Evolutionary conservation across 305 asterid genomes (phyloP).

Genomic region (Stenogyne calaminthoides): DNA sequence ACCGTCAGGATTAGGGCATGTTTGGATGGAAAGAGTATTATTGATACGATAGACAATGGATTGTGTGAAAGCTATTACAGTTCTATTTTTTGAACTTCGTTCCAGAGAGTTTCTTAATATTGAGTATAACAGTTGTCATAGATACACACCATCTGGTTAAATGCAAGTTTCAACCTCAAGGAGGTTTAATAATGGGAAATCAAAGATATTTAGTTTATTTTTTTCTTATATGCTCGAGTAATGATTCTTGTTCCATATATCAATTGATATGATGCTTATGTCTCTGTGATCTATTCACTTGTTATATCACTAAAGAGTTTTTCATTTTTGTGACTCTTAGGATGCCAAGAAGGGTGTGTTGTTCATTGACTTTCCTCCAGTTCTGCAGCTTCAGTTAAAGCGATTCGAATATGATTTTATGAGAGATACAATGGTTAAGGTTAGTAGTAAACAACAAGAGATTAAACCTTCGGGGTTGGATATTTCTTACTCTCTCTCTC

Average conservation of each 20-base stretch:
- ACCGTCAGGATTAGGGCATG: neutral
- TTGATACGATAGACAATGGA: conserved; percentile 25
- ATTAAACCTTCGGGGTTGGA: conserved; percentile 1
- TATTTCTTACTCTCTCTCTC: neutral
- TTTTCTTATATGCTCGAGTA: neutral
- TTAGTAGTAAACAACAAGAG: conserved; percentile 37
- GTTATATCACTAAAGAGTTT: conserved; percentile 26
- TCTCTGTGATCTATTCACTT: conserved; percentile 24
- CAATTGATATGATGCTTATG: conserved; percentile 2
- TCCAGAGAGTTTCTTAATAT: conserved; percentile 1
- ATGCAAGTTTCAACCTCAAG: conserved; percentile 7
- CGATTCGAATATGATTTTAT: conserved; percentile 95
- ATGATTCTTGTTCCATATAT: conserved; percentile 7
- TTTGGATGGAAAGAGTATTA: conserved; percentile 22
- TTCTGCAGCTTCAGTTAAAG: conserved; percentile 95
- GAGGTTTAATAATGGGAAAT: conserved; percentile 19
- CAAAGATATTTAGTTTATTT: conserved; percentile 14
- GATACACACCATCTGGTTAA: conserved; percentile 13
- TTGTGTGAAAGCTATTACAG: neutral
- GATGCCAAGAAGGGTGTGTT: conserved; percentile 98
- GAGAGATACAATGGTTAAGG: conserved; percentile 99
- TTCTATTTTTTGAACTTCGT: conserved; percentile 17
- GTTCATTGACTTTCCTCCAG: conserved; percentile 96
- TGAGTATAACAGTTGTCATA: conserved; percentile 4
- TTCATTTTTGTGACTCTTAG: conserved; percentile 43